Base-by-base conservation (phyloP, 2,329 filamentous ascomycete species). In the Penicillium thymicola region DNA sequence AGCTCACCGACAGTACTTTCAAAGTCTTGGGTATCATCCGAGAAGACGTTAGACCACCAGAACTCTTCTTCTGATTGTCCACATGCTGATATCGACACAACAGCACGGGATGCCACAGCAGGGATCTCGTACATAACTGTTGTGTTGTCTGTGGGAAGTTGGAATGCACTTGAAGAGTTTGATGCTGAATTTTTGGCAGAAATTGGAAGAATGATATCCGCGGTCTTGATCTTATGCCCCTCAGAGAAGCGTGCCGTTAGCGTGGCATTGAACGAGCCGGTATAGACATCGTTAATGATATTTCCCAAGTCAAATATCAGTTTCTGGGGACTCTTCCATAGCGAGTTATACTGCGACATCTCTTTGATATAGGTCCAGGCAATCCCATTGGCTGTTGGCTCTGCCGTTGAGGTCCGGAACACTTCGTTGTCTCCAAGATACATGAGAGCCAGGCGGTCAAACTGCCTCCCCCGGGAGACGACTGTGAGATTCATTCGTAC, bases 251-350 rank as follows among this genome's bases (percentile, higher is more conserved):
- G 87, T 4, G 88, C 89, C 0, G 85, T 89, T 48, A 93, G 75
- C 1, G 86, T 92, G 3, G 86, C 86, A 69, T 92, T 87, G 77
- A 88, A 91, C 2, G 82, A 72, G 0, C 84, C 90, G 0, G 89
- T 94, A 67, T 93, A 92, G 4, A 79, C 83, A 60, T 83, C 79
- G 63, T 89, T 82, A 47, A 94, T 79, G 10, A 90, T 72, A 65
- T 92, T 94, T 58, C 83, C 89, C 2, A 93, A 79, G 66, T 94
- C 89, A 65, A 95, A 92, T 43, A 93, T 90, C 54, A 94, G 67
- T 62, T 83, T 92, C 68, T 92, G 89, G 1, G 83, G 80, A 46
- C 80, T 64, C 60, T 82, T 85, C 83, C 90, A 92, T 13, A 94
- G 76, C 4, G 83, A 79, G 16, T 87, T 75, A 68, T 86, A 92